These are phyloP conservation scores for Phyllosticta citrichinensis DNA, from an alignment of 2,329 filamentous ascomycete species.

Conservation along the genomic window DNA sequence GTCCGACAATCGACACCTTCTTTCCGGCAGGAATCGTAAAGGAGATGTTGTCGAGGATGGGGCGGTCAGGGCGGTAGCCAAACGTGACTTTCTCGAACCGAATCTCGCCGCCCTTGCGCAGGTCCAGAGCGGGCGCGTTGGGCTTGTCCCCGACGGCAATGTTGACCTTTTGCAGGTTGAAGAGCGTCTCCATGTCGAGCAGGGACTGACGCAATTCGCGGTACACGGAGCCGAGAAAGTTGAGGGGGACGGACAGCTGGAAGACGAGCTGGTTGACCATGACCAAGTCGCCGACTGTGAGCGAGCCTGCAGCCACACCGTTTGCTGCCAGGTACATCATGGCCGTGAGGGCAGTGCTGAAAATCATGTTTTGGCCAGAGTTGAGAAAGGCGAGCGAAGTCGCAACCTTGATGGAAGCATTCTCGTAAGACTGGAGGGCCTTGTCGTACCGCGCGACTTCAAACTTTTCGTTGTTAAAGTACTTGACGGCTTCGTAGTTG, in stretches of 20 bases:
- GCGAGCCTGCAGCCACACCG: conserved; percentile 67
- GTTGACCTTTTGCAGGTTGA: conserved; percentile 95
- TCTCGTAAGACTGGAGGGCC: conserved; percentile 77
- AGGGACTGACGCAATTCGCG: conserved; percentile 89
- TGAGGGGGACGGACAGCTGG: conserved; percentile 90
- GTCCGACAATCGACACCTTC: conserved; percentile 91
- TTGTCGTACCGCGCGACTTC: conserved; percentile 86
- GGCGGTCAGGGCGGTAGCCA: conserved; percentile 77
- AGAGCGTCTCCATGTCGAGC: conserved; percentile 96
- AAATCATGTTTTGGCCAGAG: conserved; percentile 92
- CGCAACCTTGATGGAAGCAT: conserved; percentile 91
- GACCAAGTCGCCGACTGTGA: conserved; percentile 92
- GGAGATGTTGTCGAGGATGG: conserved; percentile 74
- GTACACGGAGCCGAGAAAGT: conserved; percentile 97
- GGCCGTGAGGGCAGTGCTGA: conserved; percentile 80
- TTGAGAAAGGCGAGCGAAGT: conserved; percentile 91
- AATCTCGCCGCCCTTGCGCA: conserved; percentile 76
- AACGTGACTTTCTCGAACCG: conserved; percentile 92
- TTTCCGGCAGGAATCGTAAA: conserved; percentile 91
- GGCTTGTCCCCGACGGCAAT: conserved; percentile 71
- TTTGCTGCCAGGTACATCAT: conserved; percentile 98
- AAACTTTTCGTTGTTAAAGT: conserved; percentile 98
- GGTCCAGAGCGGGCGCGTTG: conserved; percentile 59
- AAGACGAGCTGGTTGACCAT: conserved; percentile 99
- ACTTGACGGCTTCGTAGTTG: conserved; percentile 98